Evolutionary conservation across 148 eudicot species (phyloP), one percentile per base, ranked within the genome.

Genomic region (Chenopodium suecicum): DNA sequence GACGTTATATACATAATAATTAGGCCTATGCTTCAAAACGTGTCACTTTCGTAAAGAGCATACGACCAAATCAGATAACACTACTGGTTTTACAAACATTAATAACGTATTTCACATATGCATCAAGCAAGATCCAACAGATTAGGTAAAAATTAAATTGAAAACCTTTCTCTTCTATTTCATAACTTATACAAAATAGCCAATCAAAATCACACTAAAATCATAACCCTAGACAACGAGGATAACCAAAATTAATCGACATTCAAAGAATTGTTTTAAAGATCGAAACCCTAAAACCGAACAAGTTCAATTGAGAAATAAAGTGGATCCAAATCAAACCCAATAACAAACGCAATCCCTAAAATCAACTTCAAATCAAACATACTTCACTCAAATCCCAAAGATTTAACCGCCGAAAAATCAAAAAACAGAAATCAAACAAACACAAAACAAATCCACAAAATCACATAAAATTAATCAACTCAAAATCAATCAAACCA

Each of bases 231-330:
- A 58, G 41, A 47, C n/a, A 27, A 46, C 2, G 7, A 13, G 0
- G 64, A 7, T 14, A 32, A 41, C 9, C 74, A 72, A 32, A n/a
- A 29, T 16, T n/a, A 73, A 34, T 29, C 67, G 34, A 46, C 68
- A 75, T 58, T 76, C 67, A 74, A 13, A 79, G 9, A 9, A 41
- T 37, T 65, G 32, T 41, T 65, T 19, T 47, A 44, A 74, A 74
- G 79, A 83, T 83, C 79, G 34, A 74, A 83, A 79, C 82, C 85
- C 82, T 52, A 69, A 68, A 9, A 58, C 75, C 79, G 37, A 19
- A 25, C 47, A 2, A 80, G 29, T 37, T 73, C 73, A 63, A 73
- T 19, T 79, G 63, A 4, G 27, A 74, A 44, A 62, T 1, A 25
- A 67, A 67, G 2, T 14, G 27, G 32, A 74, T 31, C 32, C 48